Base-by-base conservation (phyloP, 2,329 filamentous ascomycete species). In the Monilinia aucupariae region DNA sequence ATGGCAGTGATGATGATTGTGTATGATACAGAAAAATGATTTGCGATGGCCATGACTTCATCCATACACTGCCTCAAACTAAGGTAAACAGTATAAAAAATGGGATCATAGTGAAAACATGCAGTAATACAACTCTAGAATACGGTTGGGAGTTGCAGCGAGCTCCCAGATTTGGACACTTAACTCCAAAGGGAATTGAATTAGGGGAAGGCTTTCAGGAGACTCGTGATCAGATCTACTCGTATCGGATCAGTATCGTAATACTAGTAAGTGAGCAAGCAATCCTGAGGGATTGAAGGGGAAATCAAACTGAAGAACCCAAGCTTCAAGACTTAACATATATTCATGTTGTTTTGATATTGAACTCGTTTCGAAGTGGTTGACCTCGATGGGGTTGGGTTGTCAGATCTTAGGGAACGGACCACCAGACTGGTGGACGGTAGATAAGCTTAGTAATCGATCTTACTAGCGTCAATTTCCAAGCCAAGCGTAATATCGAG, bases 1-100 rank as follows among this genome's bases (percentile, higher is more conserved):
- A 47, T 10, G 45, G 39, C 4, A 54, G 15, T 17, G 25, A 65
- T 17, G 27, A 12, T 17, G 50, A 34, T n/a, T 48, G 37, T n/a
- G n/a, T n/a, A n/a, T n/a, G n/a, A n/a, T 3, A 32, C 45, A 32
- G 41, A 43, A 32, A 65, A 65, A 45, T 60, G 58, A 49, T 59
- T 53, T 52, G 34, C 45, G 7, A 65, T 63, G 3, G 51, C 54
- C 25, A 15, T 30, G 17, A 65, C 34, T 45, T 65, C 64, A 17
- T 65, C 61, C 17, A 51, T 50, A 34, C 55, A 63, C 27, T 60
- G 48, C 15, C 64, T 60, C 15, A 50, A 48, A 25, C 64, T 58
- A 41, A 65, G 59, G 43, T 63, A 65, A 8, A 65, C 39, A 27
- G 59, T 56, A 27, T 65, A 61, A 34, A 39, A 49, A n/a, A 59